Conservation (phyloP, 345 rosid genomes). For the Trapa incisa region DNA sequence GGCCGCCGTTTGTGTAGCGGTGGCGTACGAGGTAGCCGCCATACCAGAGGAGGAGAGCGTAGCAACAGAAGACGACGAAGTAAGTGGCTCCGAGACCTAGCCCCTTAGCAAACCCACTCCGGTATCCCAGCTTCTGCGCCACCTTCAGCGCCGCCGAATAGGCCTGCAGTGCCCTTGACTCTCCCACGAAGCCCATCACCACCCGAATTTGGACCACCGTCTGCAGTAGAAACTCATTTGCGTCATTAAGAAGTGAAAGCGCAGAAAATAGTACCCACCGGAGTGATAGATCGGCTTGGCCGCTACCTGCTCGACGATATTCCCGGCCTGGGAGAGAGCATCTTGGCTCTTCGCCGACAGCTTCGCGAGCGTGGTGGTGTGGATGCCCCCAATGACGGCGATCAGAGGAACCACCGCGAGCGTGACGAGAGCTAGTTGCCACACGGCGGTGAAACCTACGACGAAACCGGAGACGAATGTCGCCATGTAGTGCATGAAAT, state of each 20-base stretch:
- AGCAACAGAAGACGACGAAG: slow-evolving; percentile 87
- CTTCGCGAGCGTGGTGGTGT: slow-evolving; percentile 63
- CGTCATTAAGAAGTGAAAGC: slow-evolving; percentile 6
- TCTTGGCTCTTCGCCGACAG: slow-evolving; percentile 73
- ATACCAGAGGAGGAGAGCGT: slow-evolving; percentile 92
- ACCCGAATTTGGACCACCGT: slow-evolving; percentile 84
- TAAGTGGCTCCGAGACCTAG: slow-evolving; percentile 94
- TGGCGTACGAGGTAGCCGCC: slow-evolving; percentile 90
- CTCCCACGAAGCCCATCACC: slow-evolving; percentile 84
- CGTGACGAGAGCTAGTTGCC: slow-evolving; percentile 93
- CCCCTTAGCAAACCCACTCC: slow-evolving; percentile 79
- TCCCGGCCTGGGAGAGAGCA: slow-evolving; percentile 87
- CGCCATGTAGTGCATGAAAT: slow-evolving; percentile 89
- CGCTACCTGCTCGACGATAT: slow-evolving; percentile 78
- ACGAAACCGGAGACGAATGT: slow-evolving; percentile 91
- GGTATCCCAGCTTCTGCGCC: slow-evolving; percentile 77
- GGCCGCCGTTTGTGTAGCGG: slow-evolving; percentile 86
- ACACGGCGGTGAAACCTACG: slow-evolving; percentile 94
- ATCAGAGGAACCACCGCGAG: slow-evolving; percentile 95
- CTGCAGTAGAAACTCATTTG: slow-evolving; percentile 35
- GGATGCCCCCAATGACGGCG: slow-evolving; percentile 83
- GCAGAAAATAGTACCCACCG: slow-evolving; percentile 3
- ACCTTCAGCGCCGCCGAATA: slow-evolving; percentile 66
- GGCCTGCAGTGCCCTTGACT: slow-evolving; percentile 66
- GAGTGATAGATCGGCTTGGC: neutral